Evolutionary conservation across 495 filamentous ascomycete species (phyloP), one percentile per base, ranked within the genome.

Genomic region (Penicillium tannophilum): DNA sequence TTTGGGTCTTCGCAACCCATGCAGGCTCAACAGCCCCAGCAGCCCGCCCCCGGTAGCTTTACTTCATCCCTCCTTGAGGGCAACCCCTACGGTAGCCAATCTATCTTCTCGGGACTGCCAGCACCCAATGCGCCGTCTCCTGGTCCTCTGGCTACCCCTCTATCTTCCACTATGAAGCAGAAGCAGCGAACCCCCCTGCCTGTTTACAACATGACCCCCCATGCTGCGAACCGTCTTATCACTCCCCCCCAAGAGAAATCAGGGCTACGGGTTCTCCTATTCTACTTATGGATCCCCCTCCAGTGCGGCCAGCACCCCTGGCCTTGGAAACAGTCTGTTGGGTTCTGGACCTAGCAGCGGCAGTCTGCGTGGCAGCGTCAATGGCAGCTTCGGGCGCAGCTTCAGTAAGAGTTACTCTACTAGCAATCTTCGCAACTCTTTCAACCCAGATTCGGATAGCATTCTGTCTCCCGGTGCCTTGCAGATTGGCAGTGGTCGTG

Each of bases 391-490:
- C 48, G 82, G 86, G n/a, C 81, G 84, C 23, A 83, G 71, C 55
- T 78, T 85, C 54, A 82, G 81, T 69, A 85, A 80, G 70, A 85
- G 83, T 57, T 80, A 84, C 56, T 85, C 83, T 14, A 85, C 85
- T 5, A 89, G 84, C 72, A 90, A 88, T 61, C 78, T 90, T 20
- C 82, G 88, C 50, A 84, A 86, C 55, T 77, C 80, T 10, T 88
- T 84, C 62, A 85, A 84, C 51, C 78, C 79, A 2, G 81, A 86
- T 9, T 80, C 87, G 20, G 91, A 96, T 62, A 96, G 92, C 67
- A 86, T 97, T 51, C 81, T 98, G 24, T 83, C 87, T 4, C 91
- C 93, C 0, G 91, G 91, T 33, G 91, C 94, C 2, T 90, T 98
- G 71, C 90, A 91, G 19, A 80, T 87, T 26, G 86, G 82, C 60